Base-by-base conservation (phyloP, 306 rosid species). In the Chamaecrista fasciculata region DNA sequence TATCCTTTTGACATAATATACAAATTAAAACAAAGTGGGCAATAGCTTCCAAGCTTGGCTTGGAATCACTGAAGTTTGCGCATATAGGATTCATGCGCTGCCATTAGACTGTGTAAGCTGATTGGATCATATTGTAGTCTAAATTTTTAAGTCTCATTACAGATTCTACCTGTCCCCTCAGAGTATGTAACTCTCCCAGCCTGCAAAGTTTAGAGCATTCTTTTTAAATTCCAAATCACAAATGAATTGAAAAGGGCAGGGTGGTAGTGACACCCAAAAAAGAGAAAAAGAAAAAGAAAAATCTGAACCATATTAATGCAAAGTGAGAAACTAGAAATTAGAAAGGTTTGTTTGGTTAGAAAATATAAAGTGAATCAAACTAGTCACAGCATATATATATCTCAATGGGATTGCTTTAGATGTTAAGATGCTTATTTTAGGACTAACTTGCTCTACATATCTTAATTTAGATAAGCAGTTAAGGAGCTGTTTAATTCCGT, bases 101-200 rank as follows among this genome's bases (percentile, higher is more conserved):
- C 44, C 61, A 63, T 85, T 70, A 90, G 59, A 90, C 87, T 43
- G 95, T 90, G 64, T 90, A 87, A 43, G 91, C 88, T 46, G 90
- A 59, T 77, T 71, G 79, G 70, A 90, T 80, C 28, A 59, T 15
- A 26, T 18, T 66, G n/a, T 57, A 62, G 79, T 87, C 90, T 66
- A 85, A 75, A 2, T 84, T 90, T 50, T 90, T 87, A 7, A 90
- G 91, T 79, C 95, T 87, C 57, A 79, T 25, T n/a, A 87, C 88
- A 43, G 95, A 90, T 44, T 90, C 90, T 69, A 90, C 72, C 70
- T 90, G 91, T 62, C 96, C 96, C 76, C 84, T 87, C 34, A 87
- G 77, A 18, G 85, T 83, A 76, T 90, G 92, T 6, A 85, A 55
- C 75, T 90, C 95, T 52, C 94, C 88, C 50, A 90, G 71, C 84